Percentiles rank a stretch among this genome's conserved stretches.
phyloP scores from a whole-genome alignment of 202 grass and related monocot species.

The Digitaria exilis region DNA sequence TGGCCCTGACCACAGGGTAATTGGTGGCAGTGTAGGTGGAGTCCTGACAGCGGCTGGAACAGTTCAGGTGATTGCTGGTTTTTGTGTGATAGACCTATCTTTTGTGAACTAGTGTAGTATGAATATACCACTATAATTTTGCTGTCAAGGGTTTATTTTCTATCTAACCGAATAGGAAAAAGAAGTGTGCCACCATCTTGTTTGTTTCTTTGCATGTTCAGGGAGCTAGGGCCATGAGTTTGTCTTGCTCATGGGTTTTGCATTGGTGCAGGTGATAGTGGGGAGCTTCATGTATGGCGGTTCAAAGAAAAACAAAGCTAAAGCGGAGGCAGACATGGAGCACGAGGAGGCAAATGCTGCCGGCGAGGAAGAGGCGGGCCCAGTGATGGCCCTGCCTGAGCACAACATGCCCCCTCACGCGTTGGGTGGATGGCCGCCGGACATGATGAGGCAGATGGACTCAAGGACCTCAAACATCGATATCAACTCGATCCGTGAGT shows the following conservation, averaged over 20 bases:
- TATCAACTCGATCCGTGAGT: conserved; percentile 78
- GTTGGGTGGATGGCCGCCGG: conserved; percentile 48
- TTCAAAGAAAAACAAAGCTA: conserved; percentile 59
- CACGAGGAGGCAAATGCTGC: conserved; percentile 22
- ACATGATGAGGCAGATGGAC: conserved; percentile 61
- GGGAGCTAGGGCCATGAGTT: neutral
- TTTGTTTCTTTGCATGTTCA: neutral
- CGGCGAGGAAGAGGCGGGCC: conserved; percentile 15
- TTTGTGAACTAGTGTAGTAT: neutral
- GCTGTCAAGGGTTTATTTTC: neutral
- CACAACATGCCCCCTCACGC: conserved; percentile 39
- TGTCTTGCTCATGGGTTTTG: neutral
- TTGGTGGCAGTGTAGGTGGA: conserved; percentile 76
- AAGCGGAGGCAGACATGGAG: conserved; percentile 43
- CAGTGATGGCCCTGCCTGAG: conserved; percentile 33
- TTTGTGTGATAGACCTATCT: neutral
- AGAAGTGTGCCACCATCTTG: neutral
- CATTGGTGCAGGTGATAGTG: conserved; percentile 61
- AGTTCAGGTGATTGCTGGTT: conserved; percentile 60
- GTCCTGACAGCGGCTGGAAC: conserved; percentile 70
- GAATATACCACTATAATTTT: neutral
- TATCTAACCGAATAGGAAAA: conserved; percentile 7
- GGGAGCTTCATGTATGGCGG: conserved; percentile 81
- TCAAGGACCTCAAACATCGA: conserved; percentile 63
- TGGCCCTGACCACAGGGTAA: conserved; percentile 72